Base-by-base conservation (phyloP, 192 early-diverging fungal genomes). In the Podila epigama region DNA sequence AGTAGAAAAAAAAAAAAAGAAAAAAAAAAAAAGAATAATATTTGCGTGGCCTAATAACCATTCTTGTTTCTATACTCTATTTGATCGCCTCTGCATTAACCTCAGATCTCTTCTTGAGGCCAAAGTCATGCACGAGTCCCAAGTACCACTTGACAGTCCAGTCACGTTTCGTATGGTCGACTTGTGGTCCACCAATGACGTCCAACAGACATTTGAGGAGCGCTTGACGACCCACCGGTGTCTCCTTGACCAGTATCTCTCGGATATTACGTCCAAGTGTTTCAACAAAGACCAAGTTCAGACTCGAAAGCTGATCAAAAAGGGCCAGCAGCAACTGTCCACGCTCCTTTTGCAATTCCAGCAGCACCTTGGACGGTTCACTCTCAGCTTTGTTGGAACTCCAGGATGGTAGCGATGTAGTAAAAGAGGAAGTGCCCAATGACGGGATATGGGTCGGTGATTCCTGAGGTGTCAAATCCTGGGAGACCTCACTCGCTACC, bases 271-370 rank as follows among this genome's bases (percentile, higher is more conserved):
- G 18, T 6, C 75, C 61, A 58, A 82, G 63, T 4, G 62, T 73
- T 56, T 82, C 64, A 10, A 82, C 63, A 60, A 82, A 79, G 18
- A 82, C 64, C 39, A 82, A 22, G 58, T 82, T 82, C 44, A 82
- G 48, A 20, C 69, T 79, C 8, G 64, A 62, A 27, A 82, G 48
- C 22, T 82, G 81, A 44, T 82, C 81, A 51, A 82, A 79, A 3
- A 82, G 50, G 0, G 70, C 77, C 51, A 82, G 36, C 39, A 82
- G 35, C 11, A 82, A 20, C 37, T 82, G 66, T 0, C 81, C 75
- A 1, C 75, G 57, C 32, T 71, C 63, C 12, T 71, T 75, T 48
- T 64, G 55, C 32, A 36, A 58, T 56, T 62, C 63, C 41, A 59
- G 20, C 12, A 41, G 34, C 15, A 33, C 42, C 25, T 58, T 32